Conservation (phyloP, 768 basidiomycete genomes). For the Wakefieldia striispora region DNA sequence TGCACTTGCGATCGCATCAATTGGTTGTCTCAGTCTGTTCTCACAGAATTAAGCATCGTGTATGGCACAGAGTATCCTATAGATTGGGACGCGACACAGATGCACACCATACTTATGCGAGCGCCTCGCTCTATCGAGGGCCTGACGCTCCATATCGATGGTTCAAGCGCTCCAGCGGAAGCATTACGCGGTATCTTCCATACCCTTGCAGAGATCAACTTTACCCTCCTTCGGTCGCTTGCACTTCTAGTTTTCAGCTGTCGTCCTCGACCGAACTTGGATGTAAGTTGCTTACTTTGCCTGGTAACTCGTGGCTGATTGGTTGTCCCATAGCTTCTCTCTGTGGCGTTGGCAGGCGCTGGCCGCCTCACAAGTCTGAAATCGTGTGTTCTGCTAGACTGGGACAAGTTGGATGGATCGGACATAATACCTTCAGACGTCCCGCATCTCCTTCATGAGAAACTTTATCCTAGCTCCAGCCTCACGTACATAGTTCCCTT, state of each 20-base stretch:
- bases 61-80: too few species aligned
- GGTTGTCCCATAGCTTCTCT: conserved; percentile 1
- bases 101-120: not conserved
- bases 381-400: conserved; percentile 3
- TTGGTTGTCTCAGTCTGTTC: too few species aligned
- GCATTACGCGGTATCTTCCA: too few species aligned
- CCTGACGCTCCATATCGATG: too few species aligned
- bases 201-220: not conserved
- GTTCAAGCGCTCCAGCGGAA: too few species aligned
- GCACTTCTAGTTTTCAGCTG: not conserved
- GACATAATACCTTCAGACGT: not conserved
- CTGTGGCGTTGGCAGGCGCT: not conserved
- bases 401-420: not conserved
- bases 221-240: conserved; percentile 10
- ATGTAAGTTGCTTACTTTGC: not conserved
- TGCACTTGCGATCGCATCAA: too few species aligned
- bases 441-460: not conserved
- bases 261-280: rapidly evolving
- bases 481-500: too few species aligned
- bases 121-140: too few species aligned
- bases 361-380: not conserved
- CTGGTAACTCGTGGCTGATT: not conserved
- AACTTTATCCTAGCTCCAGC: not conserved
- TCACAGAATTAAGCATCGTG: too few species aligned
- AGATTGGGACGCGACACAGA: not conserved